Base-by-base conservation (phyloP, 2,329 filamentous ascomycete genomes). In the Phaeosphaeriaceae sp. region DNA sequence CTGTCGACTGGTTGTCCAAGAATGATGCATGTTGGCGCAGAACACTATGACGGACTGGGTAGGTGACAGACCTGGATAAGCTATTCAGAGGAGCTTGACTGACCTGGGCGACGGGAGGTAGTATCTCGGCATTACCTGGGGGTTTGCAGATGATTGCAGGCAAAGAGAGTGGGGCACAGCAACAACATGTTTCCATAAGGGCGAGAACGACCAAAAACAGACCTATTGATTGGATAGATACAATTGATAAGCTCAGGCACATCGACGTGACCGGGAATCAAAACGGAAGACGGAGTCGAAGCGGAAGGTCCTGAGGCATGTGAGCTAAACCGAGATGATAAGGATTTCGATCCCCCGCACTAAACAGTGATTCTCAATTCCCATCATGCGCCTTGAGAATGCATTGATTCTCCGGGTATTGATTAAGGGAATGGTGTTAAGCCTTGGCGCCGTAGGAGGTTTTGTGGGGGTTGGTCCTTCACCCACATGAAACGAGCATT, bases 31-130 rank as follows among this genome's bases (percentile, higher is more conserved):
- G 6, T 26, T 26, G 23, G 23, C 42, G 30, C 34, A 41, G 18
- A 18, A 44, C 39, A 43, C 42, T 50, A 48, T 60, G 45, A 33
- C 32, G 26, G 21, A 23, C 42, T 42, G 43, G 56, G 33, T 48
- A 41, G 33, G 35, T 54, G 32, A 34, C 32, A 47, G n/a, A 48
- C 39, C 39, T 51, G 47, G 39, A 56, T 55, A 61, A 64, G 60
- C 43, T 50, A 38, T 42, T 40, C 39, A 8, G 35, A 41, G 59
- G 53, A 59, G 58, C 60, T 64, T 54, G 49, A 51, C 59, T 53
- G 59, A 53, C 58, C 57, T 64, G 53, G 62, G 56, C 54, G 63
- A 57, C 52, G 29, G 56, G 43, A 54, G 33, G 28, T 48, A 48
- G 34, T 50, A 48, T 41, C 46, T 55, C 48, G 49, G 62, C 60